Evolutionary conservation across 2,329 filamentous ascomycete species (phyloP).

Genomic region (Berkeleyomyces rouxiae): DNA sequence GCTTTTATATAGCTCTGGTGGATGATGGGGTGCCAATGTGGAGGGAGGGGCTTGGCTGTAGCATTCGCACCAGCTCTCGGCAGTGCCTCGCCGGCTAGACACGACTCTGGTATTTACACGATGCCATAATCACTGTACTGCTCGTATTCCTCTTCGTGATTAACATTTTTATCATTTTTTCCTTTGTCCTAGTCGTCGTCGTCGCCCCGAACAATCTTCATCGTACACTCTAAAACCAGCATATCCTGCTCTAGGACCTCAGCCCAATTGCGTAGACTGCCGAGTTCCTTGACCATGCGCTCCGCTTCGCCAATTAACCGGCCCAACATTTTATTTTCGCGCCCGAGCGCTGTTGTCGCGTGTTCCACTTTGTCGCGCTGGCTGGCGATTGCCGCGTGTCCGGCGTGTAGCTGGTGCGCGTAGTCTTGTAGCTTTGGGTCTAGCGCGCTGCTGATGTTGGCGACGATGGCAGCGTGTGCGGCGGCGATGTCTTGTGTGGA

Average conservation of each 20-base stretch:
- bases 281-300: conserved; percentile 56
- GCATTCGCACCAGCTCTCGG: too few species aligned
- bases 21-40: not conserved
- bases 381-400: conserved; percentile 44
- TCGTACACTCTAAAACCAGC: conserved; percentile 45
- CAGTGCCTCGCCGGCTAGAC: not conserved
- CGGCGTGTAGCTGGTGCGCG: conserved; percentile 51
- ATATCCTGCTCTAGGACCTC: conserved; percentile 61
- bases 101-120: not conserved
- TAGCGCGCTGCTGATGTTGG: conserved; percentile 51
- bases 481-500: conserved; percentile 34
- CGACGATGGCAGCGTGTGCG: conserved; percentile 42
- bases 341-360: conserved; percentile 41
- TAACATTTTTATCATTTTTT: conserved; percentile 14
- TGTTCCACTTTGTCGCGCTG: conserved; percentile 51
- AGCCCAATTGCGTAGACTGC: conserved; percentile 74
- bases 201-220: conserved; percentile 26
- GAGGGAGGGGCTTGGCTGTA: not conserved
- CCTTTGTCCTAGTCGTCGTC: not conserved
- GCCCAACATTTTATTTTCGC: conserved; percentile 49
- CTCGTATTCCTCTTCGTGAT: not conserved
- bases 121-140: not conserved
- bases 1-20: too few species aligned
- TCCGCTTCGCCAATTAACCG: conserved; percentile 46
- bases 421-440: conserved; percentile 52